These are phyloP conservation scores for Umbelopsis ramanniana DNA, from an alignment of 192 early-diverging fungal genomes.

Conservation along the genomic window DNA sequence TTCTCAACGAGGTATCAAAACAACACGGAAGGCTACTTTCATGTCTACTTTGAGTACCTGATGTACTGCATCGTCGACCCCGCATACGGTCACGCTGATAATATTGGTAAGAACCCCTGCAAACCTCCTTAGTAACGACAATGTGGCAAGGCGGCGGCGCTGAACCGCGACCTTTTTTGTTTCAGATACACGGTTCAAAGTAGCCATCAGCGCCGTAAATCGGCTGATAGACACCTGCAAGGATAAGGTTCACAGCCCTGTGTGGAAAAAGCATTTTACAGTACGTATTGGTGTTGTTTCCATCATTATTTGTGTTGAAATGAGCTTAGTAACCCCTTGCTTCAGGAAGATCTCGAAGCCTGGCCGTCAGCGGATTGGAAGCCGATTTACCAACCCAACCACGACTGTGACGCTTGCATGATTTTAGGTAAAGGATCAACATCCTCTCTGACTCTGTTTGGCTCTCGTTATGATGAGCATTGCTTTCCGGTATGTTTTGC, in stretches of 20 bases:
- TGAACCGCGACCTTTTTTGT: background rate
- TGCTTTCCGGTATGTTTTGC: conserved; percentile 6
- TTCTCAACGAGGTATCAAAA: conserved; percentile 15
- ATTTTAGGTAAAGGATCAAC: conserved; percentile 8
- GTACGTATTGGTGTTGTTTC: background rate
- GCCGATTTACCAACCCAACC: background rate
- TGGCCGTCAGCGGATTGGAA: conserved; percentile 5
- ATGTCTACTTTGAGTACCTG: conserved; percentile 1
- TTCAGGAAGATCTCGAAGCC: background rate
- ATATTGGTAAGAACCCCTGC: background rate
- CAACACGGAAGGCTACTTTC: background rate
- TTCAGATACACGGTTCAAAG: conserved; percentile 20
- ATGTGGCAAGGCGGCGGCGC: background rate
- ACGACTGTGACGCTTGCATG: conserved; percentile 16
- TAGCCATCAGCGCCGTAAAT: conserved; percentile 5
- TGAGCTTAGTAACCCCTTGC: background rate
- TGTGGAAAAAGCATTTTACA: background rate
- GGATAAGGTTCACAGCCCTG: conserved; percentile 9
- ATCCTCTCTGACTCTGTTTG: background rate
- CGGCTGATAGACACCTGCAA: conserved; percentile 2
- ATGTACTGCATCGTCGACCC: background rate
- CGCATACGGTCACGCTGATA: background rate
- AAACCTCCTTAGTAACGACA: background rate
- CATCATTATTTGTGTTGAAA: background rate
- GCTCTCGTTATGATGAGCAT: background rate